Base-by-base conservation (phyloP, 495 filamentous ascomycete species). In the Aspergillus bertholletiae region DNA sequence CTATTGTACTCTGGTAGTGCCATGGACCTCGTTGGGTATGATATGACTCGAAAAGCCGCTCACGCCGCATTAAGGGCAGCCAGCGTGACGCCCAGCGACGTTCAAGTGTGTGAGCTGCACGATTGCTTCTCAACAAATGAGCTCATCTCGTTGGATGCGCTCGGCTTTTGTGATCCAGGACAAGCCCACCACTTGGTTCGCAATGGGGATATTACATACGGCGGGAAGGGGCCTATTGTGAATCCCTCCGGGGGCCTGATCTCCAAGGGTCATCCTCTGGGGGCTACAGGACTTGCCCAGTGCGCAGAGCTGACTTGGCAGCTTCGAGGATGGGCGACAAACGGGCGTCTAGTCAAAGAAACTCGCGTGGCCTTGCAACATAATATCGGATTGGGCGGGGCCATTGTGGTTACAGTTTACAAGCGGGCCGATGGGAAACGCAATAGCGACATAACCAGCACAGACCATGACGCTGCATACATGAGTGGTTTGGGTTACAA, bases 101-200 rank as follows among this genome's bases (percentile, higher is more conserved):
- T 96, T 60, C 84, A 85, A 60, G 90, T 97, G 5, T 90, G 88
- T 70, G 94, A 98, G 70, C 73, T 98, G 49, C 94, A 98, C 69
- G 94, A 98, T 70, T 98, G 94, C 74, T 98, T 98, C 79, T 92
- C 88, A 6, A 84, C 93, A 20, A 98, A 98, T 66, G 93, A 97
- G 75, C 86, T 98, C 83, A 80, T 92, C 34, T 83, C 84, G 1
- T 83, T 98, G 35, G 93, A 97, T 67, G 90, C 88, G 0, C 77
- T 98, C 4, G 92, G 91, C 12, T 79, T 98, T 1, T 84, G 78
- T 34, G 82, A 83, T 54, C 82, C 79, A 0, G 94, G 93, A 0
- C 91, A 92, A 69, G 94, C 94, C 0, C 92, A 97, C 64, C 90
- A 96, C 69, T 84, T 98, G 80, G 90, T 97, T 17, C 82, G 92